Base-by-base conservation (phyloP, 2,329 filamentous ascomycete species). In the Metarhizium rileyi region DNA sequence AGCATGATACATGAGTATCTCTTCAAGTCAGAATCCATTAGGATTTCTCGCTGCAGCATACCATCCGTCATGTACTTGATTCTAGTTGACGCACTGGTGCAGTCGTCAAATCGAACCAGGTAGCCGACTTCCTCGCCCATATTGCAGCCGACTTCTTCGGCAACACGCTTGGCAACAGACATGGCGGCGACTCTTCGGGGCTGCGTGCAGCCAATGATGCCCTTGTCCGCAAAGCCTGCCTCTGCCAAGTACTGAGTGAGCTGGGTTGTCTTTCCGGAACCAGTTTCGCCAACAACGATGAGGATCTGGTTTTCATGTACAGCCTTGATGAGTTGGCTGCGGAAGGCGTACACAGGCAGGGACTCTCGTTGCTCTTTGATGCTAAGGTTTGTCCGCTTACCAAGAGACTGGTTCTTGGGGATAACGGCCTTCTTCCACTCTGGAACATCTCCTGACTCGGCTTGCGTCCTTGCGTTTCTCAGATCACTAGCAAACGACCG, bases 1-100 rank as follows among this genome's bases (percentile, higher is more conserved):
- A 98, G 77, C 84, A 98, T 98, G 61, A 98, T 96, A 53, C 93
- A 89, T 1, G 90, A 95, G 63, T 98, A 98, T 56, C 87, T 82
- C 61, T 79, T 86, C 56, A 98, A 71, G 59, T 95, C 86, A 0
- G 90, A 87, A 64, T 98, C 93, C 57, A 96, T 78, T 47, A 98
- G 76, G 63, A 96, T 90, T 70, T 98, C 93, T 72, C 93, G 81
- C 70, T 96, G 84, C 64, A 98, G 79, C 87, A 97, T 97, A 67
- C 93, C 93, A 61, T 98, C 93, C 16, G 93, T 98, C 91, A 98
- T 96, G 71, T 98, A 98, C 72, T 98, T 98, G 73, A 98, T 95
- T 62, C 84, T 88, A 1, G 93, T 98, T 18, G 84, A 78, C 2
- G 88, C 82, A 55, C 84, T 87, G 0, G 91, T 96, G 64, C 84